These are phyloP conservation scores for Torrubiella hemipterigena DNA, from an alignment of 2,329 filamentous ascomycete genomes.

Conservation along the genomic window DNA sequence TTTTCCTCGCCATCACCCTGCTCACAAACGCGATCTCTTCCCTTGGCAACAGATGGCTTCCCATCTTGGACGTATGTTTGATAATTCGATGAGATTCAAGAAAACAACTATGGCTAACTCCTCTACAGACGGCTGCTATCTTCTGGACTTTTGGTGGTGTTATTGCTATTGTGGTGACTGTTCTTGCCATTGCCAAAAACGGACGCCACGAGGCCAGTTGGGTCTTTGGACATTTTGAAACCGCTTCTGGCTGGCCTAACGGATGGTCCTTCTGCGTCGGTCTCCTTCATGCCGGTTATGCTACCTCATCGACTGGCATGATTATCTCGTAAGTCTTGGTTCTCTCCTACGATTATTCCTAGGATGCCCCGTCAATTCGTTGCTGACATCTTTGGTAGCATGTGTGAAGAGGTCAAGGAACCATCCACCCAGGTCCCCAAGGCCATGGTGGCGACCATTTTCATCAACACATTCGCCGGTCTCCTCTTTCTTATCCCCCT, in stretches of 20 bases:
- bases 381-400: slow-evolving; percentile 27
- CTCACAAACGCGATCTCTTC: slow-evolving; percentile 53
- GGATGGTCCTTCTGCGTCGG: slow-evolving; percentile 67
- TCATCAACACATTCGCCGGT: slow-evolving; percentile 55
- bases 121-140: slow-evolving; percentile 53
- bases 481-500: slow-evolving; percentile 58
- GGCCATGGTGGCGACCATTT: slow-evolving; percentile 57
- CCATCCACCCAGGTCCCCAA: slow-evolving; percentile 58
- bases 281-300: slow-evolving; percentile 60
- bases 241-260: slow-evolving; percentile 54
- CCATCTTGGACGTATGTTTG: slow-evolving; percentile 54
- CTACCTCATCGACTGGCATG: slow-evolving; percentile 68
- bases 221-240: slow-evolving; percentile 58
- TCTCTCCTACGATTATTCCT: background rate
- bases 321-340: slow-evolving; percentile 62
- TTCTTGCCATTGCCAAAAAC: slow-evolving; percentile 55
- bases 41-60: slow-evolving; percentile 56
- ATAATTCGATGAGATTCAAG: no score
- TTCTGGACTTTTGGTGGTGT: slow-evolving; percentile 65
- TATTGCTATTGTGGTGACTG: slow-evolving; percentile 49
- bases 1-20: slow-evolving; percentile 59
- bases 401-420: slow-evolving; percentile 61
- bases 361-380: slow-evolving; percentile 5
- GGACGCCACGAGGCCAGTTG: slow-evolving; percentile 51
- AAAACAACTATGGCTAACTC: slow-evolving; percentile 3